Percentiles rank a stretch among this genome's conserved stretches.
Conservation (phyloP, 768 basidiomycete genomes). For the Thelephora aurantiotincta region DNA sequence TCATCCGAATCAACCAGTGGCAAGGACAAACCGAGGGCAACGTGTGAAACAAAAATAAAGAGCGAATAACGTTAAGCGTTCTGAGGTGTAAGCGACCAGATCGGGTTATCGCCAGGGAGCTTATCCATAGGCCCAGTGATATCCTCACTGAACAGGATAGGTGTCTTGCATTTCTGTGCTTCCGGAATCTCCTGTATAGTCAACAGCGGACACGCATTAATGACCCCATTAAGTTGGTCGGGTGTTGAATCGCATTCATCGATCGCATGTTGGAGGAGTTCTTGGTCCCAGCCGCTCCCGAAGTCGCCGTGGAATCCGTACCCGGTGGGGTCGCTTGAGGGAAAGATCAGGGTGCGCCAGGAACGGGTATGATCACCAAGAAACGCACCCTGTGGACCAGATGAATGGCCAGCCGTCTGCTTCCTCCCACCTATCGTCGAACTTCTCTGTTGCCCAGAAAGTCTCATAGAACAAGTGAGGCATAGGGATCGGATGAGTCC, state of each 20-base stretch:
- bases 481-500: too few relatives aligned
- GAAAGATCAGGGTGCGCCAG: slow-evolving; percentile 15
- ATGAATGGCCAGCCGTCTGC: neutral
- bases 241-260: too few relatives aligned
- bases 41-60: too few relatives aligned
- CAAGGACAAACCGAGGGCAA: too few relatives aligned
- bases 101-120: slow-evolving; percentile 14
- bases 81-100: slow-evolving; percentile 1
- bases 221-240: too few relatives aligned
- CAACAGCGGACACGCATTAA: slow-evolving; percentile 10
- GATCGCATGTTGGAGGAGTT: too few relatives aligned
- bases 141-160: slow-evolving; percentile 10
- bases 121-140: slow-evolving; percentile 6
- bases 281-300: slow-evolving; percentile 1
- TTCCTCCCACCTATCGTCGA: neutral
- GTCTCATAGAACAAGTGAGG: too few relatives aligned
- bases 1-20: too few relatives aligned
- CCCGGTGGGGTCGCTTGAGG: slow-evolving; percentile 14
- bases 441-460: too few relatives aligned
- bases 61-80: too few relatives aligned
- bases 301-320: slow-evolving; percentile 14
- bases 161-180: slow-evolving; percentile 7
- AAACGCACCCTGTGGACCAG: neutral
- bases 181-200: slow-evolving; percentile 9
- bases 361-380: neutral